Evolutionary conservation across 192 early-diverging fungal genomes (phyloP).

Genomic region (Cetraspora pellucida): DNA sequence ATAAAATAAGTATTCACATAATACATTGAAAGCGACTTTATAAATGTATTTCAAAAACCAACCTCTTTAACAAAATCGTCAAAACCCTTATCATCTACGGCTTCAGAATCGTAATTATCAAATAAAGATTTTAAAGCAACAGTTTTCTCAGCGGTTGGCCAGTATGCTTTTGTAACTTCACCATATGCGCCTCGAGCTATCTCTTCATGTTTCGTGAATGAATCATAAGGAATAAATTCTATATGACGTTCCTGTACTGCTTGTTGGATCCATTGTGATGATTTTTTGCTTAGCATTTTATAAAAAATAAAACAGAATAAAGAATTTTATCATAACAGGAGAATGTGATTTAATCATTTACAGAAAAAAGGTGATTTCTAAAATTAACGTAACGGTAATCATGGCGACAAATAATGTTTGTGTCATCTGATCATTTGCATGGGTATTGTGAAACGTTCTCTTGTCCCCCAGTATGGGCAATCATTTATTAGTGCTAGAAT

Average conservation of each 20-base stretch:
- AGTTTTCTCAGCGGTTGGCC: conserved; percentile 1
- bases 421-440: no score
- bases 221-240: neutral
- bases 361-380: no score
- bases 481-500: no score
- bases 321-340: no score
- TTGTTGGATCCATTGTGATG: neutral
- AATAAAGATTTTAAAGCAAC: conserved; percentile 23
- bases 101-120: neutral
- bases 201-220: neutral
- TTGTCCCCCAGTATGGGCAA: no score
- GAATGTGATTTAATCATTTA: no score
- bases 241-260: neutral
- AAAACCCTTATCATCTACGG: neutral
- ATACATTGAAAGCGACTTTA: no score
- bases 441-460: no score
- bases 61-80: conserved; percentile 22
- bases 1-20: neutral
- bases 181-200: conserved; percentile 21
- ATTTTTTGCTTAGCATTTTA: neutral
- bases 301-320: no score
- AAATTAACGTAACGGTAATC: no score
- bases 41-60: neutral
- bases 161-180: neutral
- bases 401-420: no score